Evolutionary conservation across 2,329 filamentous ascomycete species (phyloP), one percentile per base, ranked within the genome.

Genomic region (Fusarium equiseti): DNA sequence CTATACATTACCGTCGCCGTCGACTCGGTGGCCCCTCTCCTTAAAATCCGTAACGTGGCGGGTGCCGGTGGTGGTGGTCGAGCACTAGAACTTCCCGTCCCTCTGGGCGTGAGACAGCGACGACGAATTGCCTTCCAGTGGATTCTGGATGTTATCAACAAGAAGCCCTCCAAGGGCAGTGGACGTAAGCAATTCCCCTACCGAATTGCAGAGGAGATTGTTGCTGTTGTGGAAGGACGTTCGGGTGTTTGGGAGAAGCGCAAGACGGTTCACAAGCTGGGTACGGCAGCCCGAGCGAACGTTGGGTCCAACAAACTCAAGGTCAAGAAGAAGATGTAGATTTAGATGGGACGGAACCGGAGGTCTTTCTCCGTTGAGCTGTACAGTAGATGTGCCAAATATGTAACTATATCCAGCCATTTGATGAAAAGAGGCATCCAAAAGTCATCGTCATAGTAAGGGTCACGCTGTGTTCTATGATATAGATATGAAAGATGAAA

Each of bases 1-100:
- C 88, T 93, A 58, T 99, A 98, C 83, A 90, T 99, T 50, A 93
- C 92, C 15, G 87, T 97, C 32, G 94, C 95, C 32, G 90, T 99
- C 76, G 96, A 99, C 85, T 97, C 93, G 12, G 91, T 99, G 26
- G 93, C 95, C 3, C 96, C 96, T 12, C 87, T 99, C 18, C 85
- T 99, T 77, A 91, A 92, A 72, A 90, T 99, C 77, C 89, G 90
- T 58, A 87, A 88, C 66, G 88, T 94, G 75, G 89, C 89, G 76
- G 94, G 94, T 73, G 88, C 92, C 38, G 93, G 92, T 2, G 95
- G 95, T 81, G 96, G 96, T 84, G 96, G 96, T 80, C 87, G 89
- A 38, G 88, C 93, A 15, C 87, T 98, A 63, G 93, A 95, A 59
- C 87, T 98, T 38, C 96, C 96, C 0, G 85, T 91, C 24, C 95